Base-by-base conservation (phyloP, 2,329 filamentous ascomycete genomes). In the Cryphonectria radicalis region DNA sequence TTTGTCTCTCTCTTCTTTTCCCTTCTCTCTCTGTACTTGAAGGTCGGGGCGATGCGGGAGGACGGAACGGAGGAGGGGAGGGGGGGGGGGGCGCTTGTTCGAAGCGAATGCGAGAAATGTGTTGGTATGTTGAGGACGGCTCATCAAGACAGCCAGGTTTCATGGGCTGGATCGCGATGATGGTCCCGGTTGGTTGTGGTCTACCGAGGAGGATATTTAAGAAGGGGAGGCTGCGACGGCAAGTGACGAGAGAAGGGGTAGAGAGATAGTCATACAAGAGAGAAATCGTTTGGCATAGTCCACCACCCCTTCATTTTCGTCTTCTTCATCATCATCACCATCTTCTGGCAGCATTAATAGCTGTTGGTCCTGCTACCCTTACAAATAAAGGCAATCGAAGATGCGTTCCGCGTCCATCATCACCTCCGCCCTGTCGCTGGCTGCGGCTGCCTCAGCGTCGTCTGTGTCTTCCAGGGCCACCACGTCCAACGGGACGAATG, bases 401-500 rank as follows among this genome's bases (percentile, higher is more conserved):
- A 72, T 72, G 70, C 70, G 35, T 40, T 37, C 67, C 70, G 43
- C 42, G n/a, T 53, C 50, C 40, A 59, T 22, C 22, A 3, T 72
- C 40, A 28, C 22, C 14, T 66, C 64, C 28, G 35, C 70, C 35
- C 59, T 66, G 46, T 72, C 67, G 59, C 25, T 72, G 63, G 46
- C 68, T 42, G 65, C 60, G n/a, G 67, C 60, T 35, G 64, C 28
- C 37, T 57, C 67, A 10, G 70, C 68, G 11, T 57, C 59, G 55
- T 43, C 64, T 55, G 17, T 67, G 35, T n/a, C 11, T 5, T 22
- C 67, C 25, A 64, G 70, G 19, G 64, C 69, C 53, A 67, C 66
- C 11, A 72, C 64, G 7, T 42, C 67, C 64, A 72, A 70, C 46
- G 70, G 70, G 59, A 72, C 70, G 1, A 68, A 64, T 14, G 70